Conservation (phyloP, 2,329 filamentous ascomycete species). For the Diaporthe capsici region DNA sequence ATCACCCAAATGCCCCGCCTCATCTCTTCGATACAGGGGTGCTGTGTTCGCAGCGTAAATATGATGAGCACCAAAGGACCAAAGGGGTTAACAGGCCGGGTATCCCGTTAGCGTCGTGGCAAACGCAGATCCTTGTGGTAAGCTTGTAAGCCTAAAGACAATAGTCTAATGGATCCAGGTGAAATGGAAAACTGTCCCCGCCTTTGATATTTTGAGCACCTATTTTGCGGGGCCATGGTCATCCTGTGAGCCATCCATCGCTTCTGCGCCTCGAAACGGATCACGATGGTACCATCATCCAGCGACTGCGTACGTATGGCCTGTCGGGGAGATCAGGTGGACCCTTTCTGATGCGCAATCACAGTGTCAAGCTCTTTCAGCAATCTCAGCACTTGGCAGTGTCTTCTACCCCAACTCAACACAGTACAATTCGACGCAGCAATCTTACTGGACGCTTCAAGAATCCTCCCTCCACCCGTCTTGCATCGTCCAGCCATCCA, state of each 20-base stretch:
- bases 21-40: not conserved
- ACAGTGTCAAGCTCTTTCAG: slow-evolving; percentile 23
- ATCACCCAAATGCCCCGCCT: not conserved
- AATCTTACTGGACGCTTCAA: slow-evolving; percentile 32
- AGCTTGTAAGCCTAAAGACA: not conserved
- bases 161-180: not conserved
- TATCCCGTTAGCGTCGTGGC: slow-evolving; percentile 3
- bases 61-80: not conserved
- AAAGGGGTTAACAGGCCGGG: not conserved
- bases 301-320: slow-evolving; percentile 8
- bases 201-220: slow-evolving; percentile 6
- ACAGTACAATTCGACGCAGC: slow-evolving; percentile 21
- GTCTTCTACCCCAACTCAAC: slow-evolving; percentile 22
- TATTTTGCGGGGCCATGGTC: not conserved
- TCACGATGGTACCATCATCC: slow-evolving; percentile 8
- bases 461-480: slow-evolving; percentile 9
- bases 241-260: not conserved
- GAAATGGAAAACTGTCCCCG: not conserved
- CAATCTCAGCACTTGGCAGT: slow-evolving; percentile 4
- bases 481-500: slow-evolving; percentile 21
- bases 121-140: slow-evolving; percentile 11
- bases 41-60: not conserved
- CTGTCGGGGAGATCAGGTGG: not conserved
- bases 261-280: not conserved
- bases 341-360: slow-evolving; percentile 1